Evolutionary conservation across 1,284 basidiomycete genomes (phyloP).

Genomic region (Pascua sp.): DNA sequence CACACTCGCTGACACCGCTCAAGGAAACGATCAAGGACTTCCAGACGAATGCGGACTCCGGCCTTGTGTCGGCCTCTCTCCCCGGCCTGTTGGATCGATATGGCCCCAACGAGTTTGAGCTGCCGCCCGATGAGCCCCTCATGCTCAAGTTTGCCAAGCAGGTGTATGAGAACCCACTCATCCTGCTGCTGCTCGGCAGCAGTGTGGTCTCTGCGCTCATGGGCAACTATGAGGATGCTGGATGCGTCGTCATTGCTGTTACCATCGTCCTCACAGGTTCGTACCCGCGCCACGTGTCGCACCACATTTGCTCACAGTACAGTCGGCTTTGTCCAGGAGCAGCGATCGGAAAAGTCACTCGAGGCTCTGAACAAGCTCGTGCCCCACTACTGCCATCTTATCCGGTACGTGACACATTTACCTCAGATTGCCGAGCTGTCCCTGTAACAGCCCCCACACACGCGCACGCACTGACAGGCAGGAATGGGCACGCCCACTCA

Average conservation of each 20-base stretch:
- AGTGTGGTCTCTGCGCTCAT: slow-evolving; percentile 81
- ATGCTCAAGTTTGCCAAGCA: slow-evolving; percentile 80
- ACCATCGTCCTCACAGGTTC: slow-evolving; percentile 86
- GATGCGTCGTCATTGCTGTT: slow-evolving; percentile 91
- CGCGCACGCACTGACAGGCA: slow-evolving; percentile 37
- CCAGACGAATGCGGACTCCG: slow-evolving; percentile 62
- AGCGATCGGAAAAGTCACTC: slow-evolving; percentile 87
- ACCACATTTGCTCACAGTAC: slow-evolving; percentile 10
- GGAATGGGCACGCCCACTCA: slow-evolving; percentile 66
- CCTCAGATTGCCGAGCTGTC: too few relatives aligned
- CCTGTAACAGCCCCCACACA: slow-evolving; percentile 25
- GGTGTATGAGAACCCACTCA: slow-evolving; percentile 89
- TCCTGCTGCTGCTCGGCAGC: slow-evolving; percentile 81
- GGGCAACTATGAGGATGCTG: slow-evolving; percentile 90
- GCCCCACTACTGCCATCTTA: slow-evolving; percentile 89
- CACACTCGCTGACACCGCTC: too few relatives aligned
- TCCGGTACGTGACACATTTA: slow-evolving; percentile 57
- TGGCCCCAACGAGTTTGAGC: slow-evolving; percentile 92
- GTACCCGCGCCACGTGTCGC: slow-evolving; percentile 22
- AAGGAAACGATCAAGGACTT: slow-evolving; percentile 49
- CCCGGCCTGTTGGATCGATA: slow-evolving; percentile 64
- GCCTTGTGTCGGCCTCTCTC: slow-evolving; percentile 64
- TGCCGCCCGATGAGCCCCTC: slow-evolving; percentile 73
- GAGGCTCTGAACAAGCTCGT: slow-evolving; percentile 95
- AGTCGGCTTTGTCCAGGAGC: slow-evolving; percentile 96